Percentiles rank a stretch among this genome's conserved stretches.
These are phyloP conservation scores for Pichia heedii DNA, from an alignment of 805 yeast genomes.

Conservation along the genomic window DNA sequence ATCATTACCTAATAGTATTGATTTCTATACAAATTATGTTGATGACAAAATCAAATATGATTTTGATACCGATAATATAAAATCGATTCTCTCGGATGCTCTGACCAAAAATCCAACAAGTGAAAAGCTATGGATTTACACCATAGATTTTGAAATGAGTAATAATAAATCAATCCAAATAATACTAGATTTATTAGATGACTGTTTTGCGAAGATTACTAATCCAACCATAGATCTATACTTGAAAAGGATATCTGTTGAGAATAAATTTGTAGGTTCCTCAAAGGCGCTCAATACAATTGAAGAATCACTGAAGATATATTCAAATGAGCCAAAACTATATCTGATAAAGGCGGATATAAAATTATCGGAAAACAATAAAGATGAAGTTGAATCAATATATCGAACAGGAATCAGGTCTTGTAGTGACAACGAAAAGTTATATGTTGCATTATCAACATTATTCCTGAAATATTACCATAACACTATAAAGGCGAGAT, in stretches of 20 bases:
- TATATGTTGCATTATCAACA: constrained; percentile 50
- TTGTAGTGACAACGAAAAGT: constrained; percentile 11
- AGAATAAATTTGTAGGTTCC: constrained; percentile 31
- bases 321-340: constrained; percentile 43
- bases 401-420: constrained; percentile 21
- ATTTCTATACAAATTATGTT: constrained; percentile 61
- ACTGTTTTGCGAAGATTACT: neutral
- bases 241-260: constrained; percentile 49
- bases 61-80: constrained; percentile 42
- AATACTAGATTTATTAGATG: neutral
- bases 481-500: constrained; percentile 51
- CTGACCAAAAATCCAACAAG: constrained; percentile 33
- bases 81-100: constrained; percentile 43
- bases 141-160: constrained; percentile 53
- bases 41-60: constrained; percentile 51
- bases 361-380: neutral
- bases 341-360: constrained; percentile 60
- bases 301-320: constrained; percentile 39
- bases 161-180: constrained; percentile 10
- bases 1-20: constrained; percentile 39
- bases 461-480: constrained; percentile 36
- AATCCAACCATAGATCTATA: constrained; percentile 42
- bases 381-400: constrained; percentile 23
- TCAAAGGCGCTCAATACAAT: constrained; percentile 33
- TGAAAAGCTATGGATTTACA: constrained; percentile 61